Conservation (phyloP, 257 asterid genomes). For the Apocynum venetum region DNA sequence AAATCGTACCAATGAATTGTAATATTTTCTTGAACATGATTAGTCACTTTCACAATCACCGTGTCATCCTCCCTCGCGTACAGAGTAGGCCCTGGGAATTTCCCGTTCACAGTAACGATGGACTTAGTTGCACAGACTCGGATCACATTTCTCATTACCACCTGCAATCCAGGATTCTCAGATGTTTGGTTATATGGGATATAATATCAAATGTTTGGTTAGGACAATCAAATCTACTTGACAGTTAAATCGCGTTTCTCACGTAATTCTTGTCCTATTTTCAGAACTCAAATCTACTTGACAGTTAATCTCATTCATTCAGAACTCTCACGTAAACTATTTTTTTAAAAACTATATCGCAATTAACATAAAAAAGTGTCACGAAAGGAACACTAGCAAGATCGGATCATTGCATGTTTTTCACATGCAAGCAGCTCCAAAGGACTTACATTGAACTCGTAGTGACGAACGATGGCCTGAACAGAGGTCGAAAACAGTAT, state of each 20-base stretch:
- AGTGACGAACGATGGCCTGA: constrained; percentile 48
- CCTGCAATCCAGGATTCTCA: constrained; percentile 26
- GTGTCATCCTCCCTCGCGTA: constrained; percentile 70
- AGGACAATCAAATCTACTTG: too few relatives aligned
- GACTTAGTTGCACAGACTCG: constrained; percentile 57
- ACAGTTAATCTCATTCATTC: too few relatives aligned
- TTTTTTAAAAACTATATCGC: too few relatives aligned
- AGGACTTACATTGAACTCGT: constrained; percentile 52
- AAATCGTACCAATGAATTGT: constrained; percentile 58
- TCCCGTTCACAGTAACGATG: constrained; percentile 55
- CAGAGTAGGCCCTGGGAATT: constrained; percentile 72
- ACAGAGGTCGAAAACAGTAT: constrained; percentile 18
- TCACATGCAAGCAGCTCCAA: background rate
- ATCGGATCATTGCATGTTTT: too few relatives aligned
- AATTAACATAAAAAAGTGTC: too few relatives aligned
- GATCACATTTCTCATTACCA: constrained; percentile 43
- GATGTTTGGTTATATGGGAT: too few relatives aligned
- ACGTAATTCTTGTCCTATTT: too few relatives aligned
- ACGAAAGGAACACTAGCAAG: too few relatives aligned
- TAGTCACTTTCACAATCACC: constrained; percentile 51
- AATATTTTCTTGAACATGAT: constrained; percentile 60
- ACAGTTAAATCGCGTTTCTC: too few relatives aligned
- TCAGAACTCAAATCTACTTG: too few relatives aligned
- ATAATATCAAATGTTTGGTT: too few relatives aligned
- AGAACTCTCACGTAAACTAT: too few relatives aligned